Evolutionary conservation across 1,139 yeast species (phyloP).

Genomic region (Suhomyces wounanorum): DNA sequence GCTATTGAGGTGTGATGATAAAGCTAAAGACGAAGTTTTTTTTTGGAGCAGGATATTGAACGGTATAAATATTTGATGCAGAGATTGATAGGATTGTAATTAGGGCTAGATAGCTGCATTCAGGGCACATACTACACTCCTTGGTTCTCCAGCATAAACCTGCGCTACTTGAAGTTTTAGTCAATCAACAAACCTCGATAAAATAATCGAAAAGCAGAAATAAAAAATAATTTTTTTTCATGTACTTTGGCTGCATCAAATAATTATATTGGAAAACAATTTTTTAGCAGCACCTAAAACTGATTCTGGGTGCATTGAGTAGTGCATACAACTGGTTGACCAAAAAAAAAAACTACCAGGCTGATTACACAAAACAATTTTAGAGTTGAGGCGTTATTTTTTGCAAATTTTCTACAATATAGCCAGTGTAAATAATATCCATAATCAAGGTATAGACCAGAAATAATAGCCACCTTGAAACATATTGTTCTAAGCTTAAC

Average conservation of each 20-base stretch:
- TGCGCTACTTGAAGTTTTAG: conserved; percentile 5
- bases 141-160: conserved; percentile 8
- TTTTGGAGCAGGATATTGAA: conserved; percentile 2
- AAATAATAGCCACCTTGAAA: conserved; percentile 3
- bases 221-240: conserved; percentile 1
- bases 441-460: not conserved
- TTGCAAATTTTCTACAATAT: not conserved
- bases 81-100: conserved; percentile 5
- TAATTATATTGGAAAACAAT: conserved; percentile 2
- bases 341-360: not conserved
- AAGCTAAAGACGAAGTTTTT: not conserved
- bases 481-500: not conserved
- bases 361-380: not conserved
- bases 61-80: conserved; percentile 5
- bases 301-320: not conserved
- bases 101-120: conserved; percentile 5
- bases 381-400: conserved; percentile 2
- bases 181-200: conserved; percentile 7
- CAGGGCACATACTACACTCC: conserved; percentile 9
- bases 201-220: conserved; percentile 7
- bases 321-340: not conserved
- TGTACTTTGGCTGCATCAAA: not conserved
- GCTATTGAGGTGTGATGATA: not conserved
- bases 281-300: conserved; percentile 1
- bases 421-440: not conserved